Base-by-base conservation (phyloP, 2,329 filamentous ascomycete genomes). In the Cyphellophora attinorum region DNA sequence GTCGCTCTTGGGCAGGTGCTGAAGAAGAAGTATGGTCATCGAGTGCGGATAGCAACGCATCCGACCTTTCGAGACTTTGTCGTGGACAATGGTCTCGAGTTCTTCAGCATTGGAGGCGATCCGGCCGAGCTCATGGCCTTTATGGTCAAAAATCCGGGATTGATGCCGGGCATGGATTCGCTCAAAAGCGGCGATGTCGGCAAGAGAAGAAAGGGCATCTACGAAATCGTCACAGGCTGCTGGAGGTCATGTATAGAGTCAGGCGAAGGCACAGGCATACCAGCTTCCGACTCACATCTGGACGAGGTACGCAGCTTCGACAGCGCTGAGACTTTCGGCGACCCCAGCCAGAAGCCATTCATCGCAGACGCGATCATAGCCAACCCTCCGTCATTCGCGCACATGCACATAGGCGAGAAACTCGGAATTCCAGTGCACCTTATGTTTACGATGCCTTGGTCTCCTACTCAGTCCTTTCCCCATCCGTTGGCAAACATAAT, bases 381-480 rank as follows among this genome's bases (percentile, higher is more conserved):
- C 0, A 89, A 89, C 44, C 84, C 84, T 0, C 81, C 81, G 0
- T 79, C 72, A 42, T 85, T 88, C 55, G 80, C 79, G 0, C 81
- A 85, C 50, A 65, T 85, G 1, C 81, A 85, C 57, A 85, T 82
- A 44, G 83, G 83, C 1, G 82, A 89, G 56, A 75, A 79, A 14
- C 56, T 89, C 17, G 82, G 82, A 0, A 74, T 88, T 12, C 83
- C 83, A 0, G 56, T 89, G 3, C 81, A 86, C 51, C 62, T 93
- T 57, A 91, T 93, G 81, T 94, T 93, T 59, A 93, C 86, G 40
- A 93, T 93, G 84, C 85, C 86, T 0, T 93, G 84, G 79, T 82
- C 82, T 1, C 79, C 85, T 0, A 93, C 85, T 1, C 76, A 83
- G 51, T 74, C 81, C 0, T 93, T 93, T 46, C 83, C 85, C 0